Evolutionary conservation across 1,284 basidiomycete genomes (phyloP).

Genomic region (Xanthoconium separans): DNA sequence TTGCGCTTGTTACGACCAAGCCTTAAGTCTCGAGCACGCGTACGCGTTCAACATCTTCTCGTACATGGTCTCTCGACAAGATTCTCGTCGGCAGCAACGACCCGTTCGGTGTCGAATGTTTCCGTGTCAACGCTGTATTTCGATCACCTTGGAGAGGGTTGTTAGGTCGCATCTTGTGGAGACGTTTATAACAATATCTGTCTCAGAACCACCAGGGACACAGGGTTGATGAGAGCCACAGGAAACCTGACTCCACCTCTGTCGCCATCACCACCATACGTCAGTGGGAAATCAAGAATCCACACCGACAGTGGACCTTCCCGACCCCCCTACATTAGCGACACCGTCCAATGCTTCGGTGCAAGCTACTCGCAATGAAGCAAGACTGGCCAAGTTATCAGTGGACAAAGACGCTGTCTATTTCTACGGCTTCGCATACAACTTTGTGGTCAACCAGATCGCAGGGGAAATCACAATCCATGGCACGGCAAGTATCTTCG

Average conservation of each 20-base stretch:
- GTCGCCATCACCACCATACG: constrained; percentile 14
- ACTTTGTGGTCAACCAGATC: constrained; percentile 7
- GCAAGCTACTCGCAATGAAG: constrained; percentile 14
- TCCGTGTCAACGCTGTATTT: constrained; percentile 37
- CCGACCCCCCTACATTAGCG: background rate
- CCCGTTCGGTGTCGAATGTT: constrained; percentile 9
- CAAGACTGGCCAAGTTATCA: constrained; percentile 14
- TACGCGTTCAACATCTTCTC: background rate
- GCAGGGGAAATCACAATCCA: constrained; percentile 17
- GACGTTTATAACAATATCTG: constrained; percentile 65
- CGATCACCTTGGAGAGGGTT: constrained; percentile 67
- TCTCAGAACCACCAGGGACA: constrained; percentile 33
- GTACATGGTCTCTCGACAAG: constrained; percentile 16
- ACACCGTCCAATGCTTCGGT: constrained; percentile 1
- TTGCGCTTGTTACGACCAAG: too few relatives aligned
- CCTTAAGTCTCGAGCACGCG: background rate
- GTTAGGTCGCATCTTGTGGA: constrained; percentile 75
- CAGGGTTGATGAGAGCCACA: too few relatives aligned
- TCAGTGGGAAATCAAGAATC: constrained; percentile 22
- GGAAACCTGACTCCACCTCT: too few relatives aligned
- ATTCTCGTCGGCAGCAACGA: constrained; percentile 11
- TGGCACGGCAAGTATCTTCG: constrained; percentile 21
- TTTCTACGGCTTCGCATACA: constrained; percentile 1
- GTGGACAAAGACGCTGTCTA: constrained; percentile 16
- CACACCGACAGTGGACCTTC: constrained; percentile 25